phyloP scores from a whole-genome alignment of 352 stramenopile species.

The Pythium plurisporium region DNA sequence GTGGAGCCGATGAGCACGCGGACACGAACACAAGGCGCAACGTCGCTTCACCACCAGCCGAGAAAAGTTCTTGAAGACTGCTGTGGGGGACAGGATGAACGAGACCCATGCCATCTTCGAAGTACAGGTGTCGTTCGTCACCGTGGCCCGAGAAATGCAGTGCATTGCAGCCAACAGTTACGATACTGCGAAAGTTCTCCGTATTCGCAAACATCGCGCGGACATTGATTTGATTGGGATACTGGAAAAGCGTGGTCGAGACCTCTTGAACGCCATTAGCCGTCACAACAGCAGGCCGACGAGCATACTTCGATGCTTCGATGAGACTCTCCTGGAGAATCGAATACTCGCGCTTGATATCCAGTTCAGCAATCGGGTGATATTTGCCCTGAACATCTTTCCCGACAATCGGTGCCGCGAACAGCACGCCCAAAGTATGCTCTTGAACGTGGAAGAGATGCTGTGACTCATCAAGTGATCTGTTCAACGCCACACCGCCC shows the following conservation, averaged over 20 bases:
- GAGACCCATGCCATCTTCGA: constrained; percentile 90
- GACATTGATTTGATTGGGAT: constrained; percentile 85
- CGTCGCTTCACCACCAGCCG: constrained; percentile 28
- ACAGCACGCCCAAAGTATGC: constrained; percentile 91
- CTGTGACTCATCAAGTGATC: constrained; percentile 54
- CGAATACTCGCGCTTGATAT: constrained; percentile 77
- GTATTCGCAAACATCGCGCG: constrained; percentile 93
- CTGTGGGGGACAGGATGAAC: constrained; percentile 75
- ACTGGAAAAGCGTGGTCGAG: constrained; percentile 44
- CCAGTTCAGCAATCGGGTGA: constrained; percentile 86
- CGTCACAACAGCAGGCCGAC: constrained; percentile 1
- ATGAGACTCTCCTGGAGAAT: constrained; percentile 76
- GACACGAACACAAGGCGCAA: constrained; percentile 79
- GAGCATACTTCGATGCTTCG: constrained; percentile 43
- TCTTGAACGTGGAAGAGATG: constrained; percentile 54
- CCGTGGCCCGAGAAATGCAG: constrained; percentile 96
- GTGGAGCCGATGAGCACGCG: constrained; percentile 66
- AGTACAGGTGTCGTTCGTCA: constrained; percentile 90
- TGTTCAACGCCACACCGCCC: constrained; percentile 11
- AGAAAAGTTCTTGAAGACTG: constrained; percentile 66
- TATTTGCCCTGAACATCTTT: constrained; percentile 87
- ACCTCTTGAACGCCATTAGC: constrained; percentile 7
- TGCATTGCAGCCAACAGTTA: constrained; percentile 89
- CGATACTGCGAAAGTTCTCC: constrained; percentile 87
- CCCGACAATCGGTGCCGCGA: constrained; percentile 91